These are phyloP conservation scores for Suhomyces ambrosiae DNA, from an alignment of 1,139 yeast species.

Conservation along the genomic window DNA sequence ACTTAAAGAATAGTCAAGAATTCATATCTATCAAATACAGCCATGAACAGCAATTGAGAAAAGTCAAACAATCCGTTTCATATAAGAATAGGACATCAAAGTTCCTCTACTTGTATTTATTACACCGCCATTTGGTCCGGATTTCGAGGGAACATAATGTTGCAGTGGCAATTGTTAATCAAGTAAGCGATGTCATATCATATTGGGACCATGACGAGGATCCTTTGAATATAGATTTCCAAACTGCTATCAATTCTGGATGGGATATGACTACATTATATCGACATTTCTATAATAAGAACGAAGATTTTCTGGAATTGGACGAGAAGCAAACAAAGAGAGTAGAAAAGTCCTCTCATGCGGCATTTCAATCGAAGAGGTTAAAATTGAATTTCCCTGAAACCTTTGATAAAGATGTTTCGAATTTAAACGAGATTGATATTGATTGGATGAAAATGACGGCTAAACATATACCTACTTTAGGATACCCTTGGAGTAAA, in stretches of 20 bases:
- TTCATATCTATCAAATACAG: conserved; percentile 25
- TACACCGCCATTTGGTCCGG: conserved; percentile 52
- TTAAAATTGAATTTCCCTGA: background rate
- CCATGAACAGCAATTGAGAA: conserved; percentile 32
- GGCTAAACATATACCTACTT: conserved; percentile 34
- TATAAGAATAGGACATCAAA: conserved; percentile 39
- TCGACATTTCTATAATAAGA: conserved; percentile 9
- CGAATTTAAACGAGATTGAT: background rate
- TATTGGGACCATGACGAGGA: conserved; percentile 26
- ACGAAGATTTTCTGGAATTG: background rate
- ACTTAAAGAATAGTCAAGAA: conserved; percentile 19
- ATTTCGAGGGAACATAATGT: conserved; percentile 52
- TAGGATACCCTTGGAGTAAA: conserved; percentile 46
- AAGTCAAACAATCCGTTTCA: conserved; percentile 29
- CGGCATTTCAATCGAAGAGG: background rate
- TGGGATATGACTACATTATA: conserved; percentile 57
- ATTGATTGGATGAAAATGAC: background rate
- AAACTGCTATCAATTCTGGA: conserved; percentile 72
- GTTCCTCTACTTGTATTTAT: conserved; percentile 42
- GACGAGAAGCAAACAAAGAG: background rate
- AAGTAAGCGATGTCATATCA: conserved; percentile 58
- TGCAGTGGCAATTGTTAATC: conserved; percentile 77
- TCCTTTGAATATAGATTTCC: conserved; percentile 62
- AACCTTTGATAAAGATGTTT: background rate
- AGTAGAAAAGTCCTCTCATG: background rate